phyloP scores from a whole-genome alignment of 1,284 basidiomycete genomes.

The Pseudozyma pruni region DNA sequence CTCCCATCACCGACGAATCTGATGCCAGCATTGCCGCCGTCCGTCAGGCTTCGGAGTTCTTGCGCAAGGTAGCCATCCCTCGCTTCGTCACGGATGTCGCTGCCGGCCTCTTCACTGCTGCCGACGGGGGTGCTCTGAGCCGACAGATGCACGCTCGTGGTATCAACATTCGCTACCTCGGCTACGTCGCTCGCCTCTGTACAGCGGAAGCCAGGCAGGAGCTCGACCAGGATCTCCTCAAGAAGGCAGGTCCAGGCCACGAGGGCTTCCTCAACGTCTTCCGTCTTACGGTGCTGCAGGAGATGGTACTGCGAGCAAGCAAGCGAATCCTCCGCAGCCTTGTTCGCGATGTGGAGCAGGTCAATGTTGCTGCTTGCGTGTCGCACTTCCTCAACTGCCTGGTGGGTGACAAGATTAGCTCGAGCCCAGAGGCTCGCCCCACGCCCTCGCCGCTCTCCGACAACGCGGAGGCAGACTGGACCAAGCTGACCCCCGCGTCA shows the following conservation, averaged over 20 bases:
- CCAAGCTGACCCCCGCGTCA: slow-evolving; percentile 70
- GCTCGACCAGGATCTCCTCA: slow-evolving; percentile 58
- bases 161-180: slow-evolving; percentile 75
- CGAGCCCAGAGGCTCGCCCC: slow-evolving; percentile 68
- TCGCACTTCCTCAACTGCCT: slow-evolving; percentile 75
- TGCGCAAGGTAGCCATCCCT: slow-evolving; percentile 71
- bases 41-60: slow-evolving; percentile 71
- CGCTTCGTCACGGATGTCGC: slow-evolving; percentile 70
- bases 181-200: slow-evolving; percentile 68
- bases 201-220: slow-evolving; percentile 69
- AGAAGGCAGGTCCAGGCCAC: slow-evolving; percentile 60
- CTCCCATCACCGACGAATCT: slow-evolving; percentile 69
- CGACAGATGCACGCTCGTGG: slow-evolving; percentile 72
- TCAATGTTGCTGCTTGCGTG: slow-evolving; percentile 51
- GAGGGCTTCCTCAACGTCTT: slow-evolving; percentile 62
- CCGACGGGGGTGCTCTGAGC: slow-evolving; percentile 72
- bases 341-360: slow-evolving; percentile 43
- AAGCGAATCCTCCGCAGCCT: slow-evolving; percentile 72
- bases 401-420: slow-evolving; percentile 70
- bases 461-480: slow-evolving; percentile 66
- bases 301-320: slow-evolving; percentile 73
- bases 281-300: slow-evolving; percentile 70
- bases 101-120: slow-evolving; percentile 69
- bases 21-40: slow-evolving; percentile 72
- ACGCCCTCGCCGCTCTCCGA: slow-evolving; percentile 45